Base-by-base conservation (phyloP, 192 early-diverging fungal species). In the Spizellomyces punctatus region DNA sequence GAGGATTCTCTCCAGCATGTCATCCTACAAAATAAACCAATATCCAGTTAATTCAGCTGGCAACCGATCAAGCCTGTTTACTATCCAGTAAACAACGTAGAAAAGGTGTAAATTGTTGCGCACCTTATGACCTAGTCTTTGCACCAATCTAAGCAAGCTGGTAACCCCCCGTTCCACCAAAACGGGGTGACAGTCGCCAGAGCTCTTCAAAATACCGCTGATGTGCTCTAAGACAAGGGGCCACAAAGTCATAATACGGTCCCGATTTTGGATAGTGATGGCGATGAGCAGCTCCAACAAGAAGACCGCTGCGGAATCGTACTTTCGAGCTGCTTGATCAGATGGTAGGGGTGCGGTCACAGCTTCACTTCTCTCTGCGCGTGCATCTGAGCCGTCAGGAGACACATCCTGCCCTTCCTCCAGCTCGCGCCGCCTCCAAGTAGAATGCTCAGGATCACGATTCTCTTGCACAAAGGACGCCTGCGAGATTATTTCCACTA, bases 111-210 rank as follows among this genome's bases (percentile, higher is more conserved):
- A 36, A 36, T 0, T 0, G 27, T 36, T 36, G 27, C 27, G 27
- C 27, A 69, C 67, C 61, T 64, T 89, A 57, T 90, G 86, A 0
- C 90, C 91, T 66, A 94, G 74, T 4, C 91, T 83, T 47, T 89
- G 88, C 46, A 89, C 80, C 12, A 95, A 78, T 72, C 88, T 68
- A 46, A 94, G 75, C n/a, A 95, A 64, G 7, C 88, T 89, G 6
- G 89, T 85, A 6, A 95, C 92, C 0, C 90, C 86, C 12, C 94
- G 80, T 78, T 96, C 91, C 8, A 96, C 82, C 17, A 94, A 72
- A 45, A 91, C 69, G 1, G 82, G 78, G 58, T 90, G 90, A 45
- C 88, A 80, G 8, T 69, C 81, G 55, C 79, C 82, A 16, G 90
- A 86, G 27, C 90, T 80, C n/a, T 82, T 80, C 17, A 98, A 66